Evolutionary conservation across 1,139 yeast species (phyloP).

Genomic region (Eremothecium sinecaudum): DNA sequence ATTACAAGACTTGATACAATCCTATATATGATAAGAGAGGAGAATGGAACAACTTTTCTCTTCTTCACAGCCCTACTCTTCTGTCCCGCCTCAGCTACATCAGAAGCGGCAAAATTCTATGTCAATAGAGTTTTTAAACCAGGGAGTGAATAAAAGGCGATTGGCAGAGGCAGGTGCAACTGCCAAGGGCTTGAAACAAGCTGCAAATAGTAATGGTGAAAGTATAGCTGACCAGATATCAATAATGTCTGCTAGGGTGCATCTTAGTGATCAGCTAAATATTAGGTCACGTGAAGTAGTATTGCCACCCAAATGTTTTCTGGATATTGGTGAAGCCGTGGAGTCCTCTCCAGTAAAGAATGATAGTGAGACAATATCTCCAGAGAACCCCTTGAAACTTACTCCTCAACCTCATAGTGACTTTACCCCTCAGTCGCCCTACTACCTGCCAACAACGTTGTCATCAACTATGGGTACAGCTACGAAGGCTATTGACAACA

Average conservation of each 20-base stretch:
- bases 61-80: slow-evolving; percentile 1
- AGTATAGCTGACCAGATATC: neutral
- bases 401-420: slow-evolving; percentile 15
- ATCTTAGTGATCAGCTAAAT: neutral
- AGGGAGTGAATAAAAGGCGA: slow-evolving; percentile 22
- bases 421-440: slow-evolving; percentile 13
- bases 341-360: neutral
- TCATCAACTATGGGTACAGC: slow-evolving; percentile 15
- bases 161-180: slow-evolving; percentile 9
- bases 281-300: neutral
- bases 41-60: neutral
- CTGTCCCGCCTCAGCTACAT: slow-evolving; percentile 15
- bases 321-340: slow-evolving; percentile 3
- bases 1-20: too few species aligned
- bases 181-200: neutral
- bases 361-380: slow-evolving; percentile 1
- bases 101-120: slow-evolving; percentile 31
- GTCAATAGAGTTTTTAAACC: slow-evolving; percentile 20
- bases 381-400: neutral
- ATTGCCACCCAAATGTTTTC: neutral
- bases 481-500: slow-evolving; percentile 12
- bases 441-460: slow-evolving; percentile 13
- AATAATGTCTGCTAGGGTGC: neutral
- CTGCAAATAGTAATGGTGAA: neutral
- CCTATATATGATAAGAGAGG: too few species aligned